phyloP scores from a whole-genome alignment of 768 basidiomycete species.

The Thelephora ganbajun region DNA sequence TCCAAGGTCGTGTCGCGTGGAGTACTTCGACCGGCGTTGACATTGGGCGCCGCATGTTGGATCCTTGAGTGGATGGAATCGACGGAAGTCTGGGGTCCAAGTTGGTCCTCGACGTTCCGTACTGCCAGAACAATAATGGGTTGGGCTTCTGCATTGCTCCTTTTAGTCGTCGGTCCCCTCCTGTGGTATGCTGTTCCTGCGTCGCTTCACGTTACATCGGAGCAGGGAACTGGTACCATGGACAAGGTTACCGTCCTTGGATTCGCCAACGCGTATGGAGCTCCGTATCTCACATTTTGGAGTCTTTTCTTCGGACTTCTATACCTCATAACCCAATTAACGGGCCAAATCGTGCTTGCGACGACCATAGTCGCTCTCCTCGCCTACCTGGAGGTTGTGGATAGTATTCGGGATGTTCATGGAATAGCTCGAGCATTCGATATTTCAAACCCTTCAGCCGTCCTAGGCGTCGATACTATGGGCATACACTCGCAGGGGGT shows the following conservation, averaged over 20 bases:
- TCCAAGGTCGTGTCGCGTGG: constrained; percentile 49
- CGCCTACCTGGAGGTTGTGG: constrained; percentile 68
- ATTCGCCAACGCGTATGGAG: constrained; percentile 82
- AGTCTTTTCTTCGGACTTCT: constrained; percentile 45
- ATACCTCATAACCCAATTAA: constrained; percentile 59
- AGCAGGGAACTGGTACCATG: constrained; percentile 13
- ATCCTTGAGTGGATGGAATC: constrained; percentile 69
- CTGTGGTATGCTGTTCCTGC: constrained; percentile 67
- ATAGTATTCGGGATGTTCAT: constrained; percentile 64
- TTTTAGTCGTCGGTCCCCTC: constrained; percentile 37
- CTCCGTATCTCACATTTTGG: constrained; percentile 79
- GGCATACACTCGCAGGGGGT: constrained; percentile 20
- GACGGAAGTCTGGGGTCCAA: constrained; percentile 27
- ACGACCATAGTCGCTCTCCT: constrained; percentile 52
- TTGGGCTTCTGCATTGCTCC: constrained; percentile 34
- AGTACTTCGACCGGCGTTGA: constrained; percentile 41
- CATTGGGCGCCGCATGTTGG: constrained; percentile 60
- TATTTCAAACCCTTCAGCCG: constrained; percentile 29
- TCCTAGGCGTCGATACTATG: constrained; percentile 20
- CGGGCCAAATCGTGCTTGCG: constrained; percentile 68
- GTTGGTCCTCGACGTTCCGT: constrained; percentile 32
- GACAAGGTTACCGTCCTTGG: constrained; percentile 52
- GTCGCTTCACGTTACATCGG: constrained; percentile 49
- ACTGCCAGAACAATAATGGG: constrained; percentile 46
- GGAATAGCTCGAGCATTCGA: constrained; percentile 38